Evolutionary conservation across 352 stramenopile genomes (phyloP), one percentile per base, ranked within the genome.

Genomic region (Phytophthora palmivora): DNA sequence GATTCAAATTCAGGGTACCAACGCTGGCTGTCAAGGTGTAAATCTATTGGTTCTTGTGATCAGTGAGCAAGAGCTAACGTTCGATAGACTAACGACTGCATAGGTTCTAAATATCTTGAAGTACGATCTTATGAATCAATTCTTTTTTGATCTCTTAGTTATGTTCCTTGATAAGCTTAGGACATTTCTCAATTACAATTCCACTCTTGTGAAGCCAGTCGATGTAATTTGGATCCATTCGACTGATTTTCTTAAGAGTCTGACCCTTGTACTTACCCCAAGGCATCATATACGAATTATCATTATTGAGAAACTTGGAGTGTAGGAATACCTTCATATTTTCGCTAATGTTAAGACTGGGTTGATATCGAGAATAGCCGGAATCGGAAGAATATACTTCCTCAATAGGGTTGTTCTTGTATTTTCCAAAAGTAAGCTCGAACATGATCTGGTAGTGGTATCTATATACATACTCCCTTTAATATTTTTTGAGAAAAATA

Each of bases 361-460:
- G 41, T 58, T 68, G 60, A 21, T 52, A 69, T 21, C 54, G 52
- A 54, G 38, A 63, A 55, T 70, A 70, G 12, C 39, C 37, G 15
- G 36, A 24, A 36, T 70, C 61, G 42, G 16, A 50, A 39, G n/a
- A 4, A 48, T 46, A 64, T 44, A 70, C 47, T 26, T 58, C 47
- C 26, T 57, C 53, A 14, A 70, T 54, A 0, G 21, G 8, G 8
- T 22, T 58, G 18, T 11, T n/a, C 19, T 58, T 57, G 45, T 65
- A 61, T 48, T 70, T 70, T 60, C 61, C 61, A 50, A 65, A 70
- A 44, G 48, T 56, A 14, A 70, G 38, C 57, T 51, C 47, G 34
- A 44, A 58, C 60, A 69, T 63, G 36, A 42, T 67, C 42, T 69
- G n/a, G n/a, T 1, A 32, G 26, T 47, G 30, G 45, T 64, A 45